These are phyloP conservation scores for Diaporthe caulivora DNA, from an alignment of 2,329 filamentous ascomycete genomes.

Conservation along the genomic window DNA sequence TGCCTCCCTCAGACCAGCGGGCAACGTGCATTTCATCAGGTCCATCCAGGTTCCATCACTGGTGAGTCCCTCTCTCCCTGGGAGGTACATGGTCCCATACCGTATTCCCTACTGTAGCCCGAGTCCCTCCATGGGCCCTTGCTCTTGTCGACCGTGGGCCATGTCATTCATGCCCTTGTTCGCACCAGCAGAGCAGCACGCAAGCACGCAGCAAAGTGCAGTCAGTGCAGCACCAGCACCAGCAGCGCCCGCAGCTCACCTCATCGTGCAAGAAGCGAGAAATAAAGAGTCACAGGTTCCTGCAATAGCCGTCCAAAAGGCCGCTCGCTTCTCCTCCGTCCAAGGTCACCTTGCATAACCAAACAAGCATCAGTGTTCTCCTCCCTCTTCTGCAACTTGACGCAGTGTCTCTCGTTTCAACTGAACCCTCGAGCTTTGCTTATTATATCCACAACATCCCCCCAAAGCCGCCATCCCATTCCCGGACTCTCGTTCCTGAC, in stretches of 20 bases:
- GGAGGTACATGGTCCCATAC: constrained; percentile 25
- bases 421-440: constrained; percentile 7
- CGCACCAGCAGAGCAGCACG: not conserved
- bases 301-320: not conserved
- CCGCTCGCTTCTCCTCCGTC: not conserved
- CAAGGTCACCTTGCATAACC: constrained; percentile 5
- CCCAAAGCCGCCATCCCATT: constrained; percentile 20
- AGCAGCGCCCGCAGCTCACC: not conserved
- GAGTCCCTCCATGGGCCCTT: constrained; percentile 13
- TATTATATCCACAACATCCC: constrained; percentile 17
- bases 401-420: constrained; percentile 34
- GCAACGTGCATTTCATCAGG: constrained; percentile 16
- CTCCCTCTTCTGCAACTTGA: constrained; percentile 27
- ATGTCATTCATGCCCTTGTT: constrained; percentile 15
- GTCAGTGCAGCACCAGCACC: too few species aligned
- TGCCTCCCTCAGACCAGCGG: constrained; percentile 2
- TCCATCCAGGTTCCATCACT: constrained; percentile 24
- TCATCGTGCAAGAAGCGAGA: constrained; percentile 23
- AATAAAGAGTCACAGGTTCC: constrained; percentile 33
- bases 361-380: not conserved
- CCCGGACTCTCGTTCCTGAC: constrained; percentile 30
- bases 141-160: not conserved
- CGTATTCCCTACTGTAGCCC: constrained; percentile 14
- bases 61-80: too few species aligned
- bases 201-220: not conserved